Percentiles rank a stretch among this genome's conserved stretches.
phyloP scores from a whole-genome alignment of 305 asterid genomes.

The Fraxinus greggii region DNA sequence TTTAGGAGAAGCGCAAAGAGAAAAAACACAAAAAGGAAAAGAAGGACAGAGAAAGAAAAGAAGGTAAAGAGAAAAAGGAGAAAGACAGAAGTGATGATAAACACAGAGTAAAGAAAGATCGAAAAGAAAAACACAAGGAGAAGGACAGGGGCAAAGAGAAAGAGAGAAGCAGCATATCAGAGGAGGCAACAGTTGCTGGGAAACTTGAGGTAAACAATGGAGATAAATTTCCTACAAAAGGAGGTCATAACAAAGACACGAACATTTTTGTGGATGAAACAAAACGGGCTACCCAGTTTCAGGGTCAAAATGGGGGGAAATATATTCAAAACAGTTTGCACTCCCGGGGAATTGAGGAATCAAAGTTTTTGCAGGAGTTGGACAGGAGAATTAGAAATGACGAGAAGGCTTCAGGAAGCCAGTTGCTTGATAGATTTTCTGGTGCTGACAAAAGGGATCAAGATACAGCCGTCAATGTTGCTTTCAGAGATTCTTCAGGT shows the following conservation, averaged over 20 bases:
- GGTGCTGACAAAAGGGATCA: conserved; percentile 34
- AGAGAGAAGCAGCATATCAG: conserved; percentile 65
- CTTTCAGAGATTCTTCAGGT: conserved; percentile 30
- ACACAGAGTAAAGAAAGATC: conserved; percentile 58
- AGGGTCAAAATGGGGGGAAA: conserved; percentile 47
- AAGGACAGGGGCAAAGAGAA: conserved; percentile 51
- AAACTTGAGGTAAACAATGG: conserved; percentile 37
- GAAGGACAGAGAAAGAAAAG: conserved; percentile 59
- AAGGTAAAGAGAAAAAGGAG: conserved; percentile 53
- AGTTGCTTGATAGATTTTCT: conserved; percentile 41
- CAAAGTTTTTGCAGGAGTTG: conserved; percentile 55
- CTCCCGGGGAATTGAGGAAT: conserved; percentile 36
- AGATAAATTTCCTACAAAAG: conserved; percentile 36
- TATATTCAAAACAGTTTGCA: conserved; percentile 30
- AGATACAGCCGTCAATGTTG: conserved; percentile 21
- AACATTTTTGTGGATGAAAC: conserved; percentile 33
- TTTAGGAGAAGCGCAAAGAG: conserved; percentile 65
- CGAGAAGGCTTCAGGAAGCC: conserved; percentile 40
- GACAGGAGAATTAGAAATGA: conserved; percentile 58
- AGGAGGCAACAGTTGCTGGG: conserved; percentile 49
- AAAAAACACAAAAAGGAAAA: conserved; percentile 64
- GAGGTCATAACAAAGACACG: conserved; percentile 29
- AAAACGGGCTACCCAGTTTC: conserved; percentile 28
- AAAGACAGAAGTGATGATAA: conserved; percentile 53
- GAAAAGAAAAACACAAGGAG: conserved; percentile 49